These are phyloP conservation scores for Pleurotus giganteus DNA, from an alignment of 768 basidiomycete species.

Conservation along the genomic window DNA sequence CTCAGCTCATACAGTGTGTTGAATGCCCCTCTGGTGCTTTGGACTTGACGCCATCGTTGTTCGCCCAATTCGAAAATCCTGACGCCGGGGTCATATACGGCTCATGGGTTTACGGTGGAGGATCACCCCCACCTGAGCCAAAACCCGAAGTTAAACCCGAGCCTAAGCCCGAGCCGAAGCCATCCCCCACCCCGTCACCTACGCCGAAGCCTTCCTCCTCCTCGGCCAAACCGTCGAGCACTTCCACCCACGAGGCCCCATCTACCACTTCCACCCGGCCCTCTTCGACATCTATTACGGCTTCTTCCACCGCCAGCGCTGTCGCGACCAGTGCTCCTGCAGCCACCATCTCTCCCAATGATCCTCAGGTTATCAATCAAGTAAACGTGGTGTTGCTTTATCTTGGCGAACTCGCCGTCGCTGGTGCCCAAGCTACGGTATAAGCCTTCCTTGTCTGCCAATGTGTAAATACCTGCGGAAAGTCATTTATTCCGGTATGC, in stretches of 20 bases:
- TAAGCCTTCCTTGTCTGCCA: not conserved
- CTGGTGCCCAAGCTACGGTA: not conserved
- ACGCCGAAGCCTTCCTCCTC: constrained; percentile 15
- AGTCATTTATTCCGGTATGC: not conserved
- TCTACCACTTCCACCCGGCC: not conserved
- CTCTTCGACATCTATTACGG: constrained; percentile 2
- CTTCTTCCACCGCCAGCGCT: constrained; percentile 11
- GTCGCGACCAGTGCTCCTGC: not conserved
- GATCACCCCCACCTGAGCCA: constrained; percentile 16
- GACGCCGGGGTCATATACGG: constrained; percentile 34
- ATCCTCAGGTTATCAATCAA: constrained; percentile 7
- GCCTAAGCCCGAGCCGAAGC: constrained; percentile 18
- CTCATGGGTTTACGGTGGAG: constrained; percentile 36
- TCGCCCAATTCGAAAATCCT: constrained; percentile 34
- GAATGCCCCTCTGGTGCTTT: constrained; percentile 38
- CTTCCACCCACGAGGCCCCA: constrained; percentile 13
- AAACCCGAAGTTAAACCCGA: constrained; percentile 15
- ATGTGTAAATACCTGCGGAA: not conserved
- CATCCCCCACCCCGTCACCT: constrained; percentile 15
- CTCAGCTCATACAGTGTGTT: constrained; percentile 30
- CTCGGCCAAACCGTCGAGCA: constrained; percentile 8
- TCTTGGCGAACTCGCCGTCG: constrained; percentile 6
- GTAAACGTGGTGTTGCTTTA: constrained; percentile 8
- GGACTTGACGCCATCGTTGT: constrained; percentile 47
- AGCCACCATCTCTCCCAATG: not conserved